phyloP scores from a whole-genome alignment of 2,329 filamentous ascomycete species.

The Aspergillus oerlinghausenensis region DNA sequence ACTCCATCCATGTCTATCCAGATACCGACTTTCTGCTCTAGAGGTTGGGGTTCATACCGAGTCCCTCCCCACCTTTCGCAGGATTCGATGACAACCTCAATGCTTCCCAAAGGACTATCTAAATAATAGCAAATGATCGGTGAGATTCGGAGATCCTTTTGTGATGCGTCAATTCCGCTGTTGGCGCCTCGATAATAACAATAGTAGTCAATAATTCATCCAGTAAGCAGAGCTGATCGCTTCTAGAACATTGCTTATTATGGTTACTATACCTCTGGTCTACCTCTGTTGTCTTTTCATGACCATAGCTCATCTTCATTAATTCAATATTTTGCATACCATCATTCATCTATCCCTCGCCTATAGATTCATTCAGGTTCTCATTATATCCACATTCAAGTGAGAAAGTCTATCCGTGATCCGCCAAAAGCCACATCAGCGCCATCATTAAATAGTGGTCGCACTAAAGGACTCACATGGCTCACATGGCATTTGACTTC shows the following conservation, averaged over 20 bases:
- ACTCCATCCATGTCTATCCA: background rate
- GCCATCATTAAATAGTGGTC: background rate
- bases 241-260: background rate
- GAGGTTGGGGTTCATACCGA: background rate
- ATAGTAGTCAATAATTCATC: background rate
- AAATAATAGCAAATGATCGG: background rate
- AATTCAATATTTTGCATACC: background rate
- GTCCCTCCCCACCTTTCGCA: background rate
- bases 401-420: background rate
- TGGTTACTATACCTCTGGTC: background rate
- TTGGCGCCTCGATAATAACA: background rate
- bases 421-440: background rate
- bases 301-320: background rate
- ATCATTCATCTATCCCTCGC: background rate
- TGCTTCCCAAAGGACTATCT: background rate
- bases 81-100: no score
- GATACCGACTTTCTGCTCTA: background rate
- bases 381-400: background rate
- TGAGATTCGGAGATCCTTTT: background rate
- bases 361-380: background rate
- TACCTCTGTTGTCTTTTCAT: no score
- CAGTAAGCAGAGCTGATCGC: background rate
- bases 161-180: background rate
- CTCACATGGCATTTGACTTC: slow-evolving; percentile 3
- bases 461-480: background rate